Base-by-base conservation (phyloP, 176 grass and related monocot species). In the Rhynchospora breviuscula region DNA sequence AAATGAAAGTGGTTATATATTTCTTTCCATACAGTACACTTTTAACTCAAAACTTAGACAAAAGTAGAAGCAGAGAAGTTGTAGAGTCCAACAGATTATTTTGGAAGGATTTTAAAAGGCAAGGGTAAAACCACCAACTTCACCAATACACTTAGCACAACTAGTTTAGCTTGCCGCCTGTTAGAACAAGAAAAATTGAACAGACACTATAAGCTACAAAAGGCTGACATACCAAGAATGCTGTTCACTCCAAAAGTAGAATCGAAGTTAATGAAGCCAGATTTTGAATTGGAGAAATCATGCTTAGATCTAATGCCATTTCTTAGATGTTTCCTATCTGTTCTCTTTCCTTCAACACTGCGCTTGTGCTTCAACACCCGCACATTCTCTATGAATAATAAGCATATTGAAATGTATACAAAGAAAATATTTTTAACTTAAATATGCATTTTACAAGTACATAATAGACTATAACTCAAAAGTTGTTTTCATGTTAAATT, bases 281-380 rank as follows among this genome's bases (percentile, higher is more conserved):
- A 59, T 84, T 89, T 99, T 84, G 91, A 88, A 88, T 82, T 85
- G 68, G 90, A 92, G 87, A 81, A 87, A 87, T 97, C 94, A 84
- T 85, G 92, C 89, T 94, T 97, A 81, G 88, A 81, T 92, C 88
- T 93, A 77, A 85, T 66, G 84, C 88, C 87, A 81, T 86, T 83
- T 89, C 92, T 98, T 48, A 94, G 26, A 83, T 85, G 91, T 89
- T 93, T 98, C 85, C 92, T 93, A 75, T 98, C 95, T 82, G 47
- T 93, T 90, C 87, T 91, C 84, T 95, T 98, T 67, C 84, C 79
- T 82, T 98, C 95, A 81, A 78, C 80, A 72, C 90, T 40, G 51
- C 93, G 92, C 89, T 91, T 99, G 70, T 91, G 89, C 91, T 95
- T 99, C 53, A 91, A 67, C 59, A 90, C 52, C 70, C 96, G 89